These are phyloP conservation scores for Ophiostoma montium DNA, from an alignment of 2,329 filamentous ascomycete genomes.

Conservation along the genomic window DNA sequence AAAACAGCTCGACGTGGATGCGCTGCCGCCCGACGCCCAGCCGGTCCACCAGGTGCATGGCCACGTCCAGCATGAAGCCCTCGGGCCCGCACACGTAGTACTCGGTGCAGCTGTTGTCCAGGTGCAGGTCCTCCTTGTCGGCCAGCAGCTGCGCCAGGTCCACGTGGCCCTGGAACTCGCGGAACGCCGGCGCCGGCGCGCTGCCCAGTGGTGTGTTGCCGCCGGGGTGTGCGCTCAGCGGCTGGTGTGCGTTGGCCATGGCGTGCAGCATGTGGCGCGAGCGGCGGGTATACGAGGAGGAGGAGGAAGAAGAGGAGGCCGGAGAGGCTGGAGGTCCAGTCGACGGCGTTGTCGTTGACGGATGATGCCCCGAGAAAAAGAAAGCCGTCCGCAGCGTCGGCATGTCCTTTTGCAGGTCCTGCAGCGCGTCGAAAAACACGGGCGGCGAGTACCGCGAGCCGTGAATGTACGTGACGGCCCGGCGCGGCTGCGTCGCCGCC, in stretches of 20 bases:
- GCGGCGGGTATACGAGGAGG: background rate
- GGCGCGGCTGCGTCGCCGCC: slow-evolving; percentile 27
- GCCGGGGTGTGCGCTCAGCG: background rate
- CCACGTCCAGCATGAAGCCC: slow-evolving; percentile 39
- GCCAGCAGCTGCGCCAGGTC: slow-evolving; percentile 30
- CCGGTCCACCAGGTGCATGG: slow-evolving; percentile 24
- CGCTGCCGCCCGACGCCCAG: slow-evolving; percentile 25
- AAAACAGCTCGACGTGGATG: slow-evolving; percentile 33
- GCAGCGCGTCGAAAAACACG: slow-evolving; percentile 38
- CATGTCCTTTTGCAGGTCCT: slow-evolving; percentile 24
- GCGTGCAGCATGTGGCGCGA: slow-evolving; percentile 5
- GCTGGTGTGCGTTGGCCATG: background rate
- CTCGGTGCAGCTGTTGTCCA: slow-evolving; percentile 31
- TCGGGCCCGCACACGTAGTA: slow-evolving; percentile 42
- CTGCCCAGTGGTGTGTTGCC: slow-evolving; percentile 22
- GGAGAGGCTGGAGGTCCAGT: background rate
- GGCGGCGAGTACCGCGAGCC: slow-evolving; percentile 37
- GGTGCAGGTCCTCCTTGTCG: slow-evolving; percentile 26
- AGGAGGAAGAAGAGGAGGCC: slow-evolving; percentile 2
- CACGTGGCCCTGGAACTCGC: slow-evolving; percentile 29
- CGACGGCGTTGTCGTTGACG: background rate
- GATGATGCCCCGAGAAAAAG: slow-evolving; percentile 29
- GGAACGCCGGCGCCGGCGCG: slow-evolving; percentile 22
- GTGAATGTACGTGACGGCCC: slow-evolving; percentile 45
- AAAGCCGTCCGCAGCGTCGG: slow-evolving; percentile 28